A percentile compares a stretch with the other conserved stretches of the same genome.
Conservation (phyloP, 176 grass and related monocot species). For the Areca catechu region DNA sequence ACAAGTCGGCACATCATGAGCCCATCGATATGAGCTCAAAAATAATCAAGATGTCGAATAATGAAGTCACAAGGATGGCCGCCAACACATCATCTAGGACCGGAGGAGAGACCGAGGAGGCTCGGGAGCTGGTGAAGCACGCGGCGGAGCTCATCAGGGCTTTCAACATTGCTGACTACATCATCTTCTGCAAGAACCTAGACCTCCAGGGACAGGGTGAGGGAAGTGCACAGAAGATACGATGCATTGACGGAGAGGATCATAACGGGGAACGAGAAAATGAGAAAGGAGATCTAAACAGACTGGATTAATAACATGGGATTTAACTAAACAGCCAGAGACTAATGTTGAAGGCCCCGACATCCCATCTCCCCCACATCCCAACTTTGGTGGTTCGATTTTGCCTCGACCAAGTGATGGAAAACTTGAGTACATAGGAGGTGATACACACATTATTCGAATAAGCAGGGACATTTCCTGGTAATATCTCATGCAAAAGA, state of each 20-base stretch:
- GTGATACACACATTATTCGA: too few relatives aligned
- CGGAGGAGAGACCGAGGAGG: conserved; percentile 22
- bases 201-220: conserved; percentile 47
- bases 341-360: too few relatives aligned
- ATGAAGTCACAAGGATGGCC: conserved; percentile 42
- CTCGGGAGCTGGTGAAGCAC: conserved; percentile 38
- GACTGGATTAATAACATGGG: too few relatives aligned
- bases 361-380: too few relatives aligned
- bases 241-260: conserved; percentile 38
- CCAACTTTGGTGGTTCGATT: conserved; percentile 89
- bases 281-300: too few relatives aligned
- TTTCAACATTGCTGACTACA: conserved; percentile 53
- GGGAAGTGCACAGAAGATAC: conserved; percentile 31
- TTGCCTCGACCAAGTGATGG: conserved; percentile 85
- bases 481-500: too few relatives aligned
- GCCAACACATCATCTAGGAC: conserved; percentile 9
- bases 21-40: conserved; percentile 26
- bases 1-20: not conserved
- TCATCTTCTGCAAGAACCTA: conserved; percentile 23
- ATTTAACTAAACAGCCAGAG: too few relatives aligned
- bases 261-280: not conserved
- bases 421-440: conserved; percentile 85
- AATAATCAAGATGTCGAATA: conserved; percentile 43
- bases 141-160: conserved; percentile 49
- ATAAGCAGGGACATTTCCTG: too few relatives aligned